Evolutionary conservation across 345 rosid genomes (phyloP).

Genomic region (Pugionium dolabratum): DNA sequence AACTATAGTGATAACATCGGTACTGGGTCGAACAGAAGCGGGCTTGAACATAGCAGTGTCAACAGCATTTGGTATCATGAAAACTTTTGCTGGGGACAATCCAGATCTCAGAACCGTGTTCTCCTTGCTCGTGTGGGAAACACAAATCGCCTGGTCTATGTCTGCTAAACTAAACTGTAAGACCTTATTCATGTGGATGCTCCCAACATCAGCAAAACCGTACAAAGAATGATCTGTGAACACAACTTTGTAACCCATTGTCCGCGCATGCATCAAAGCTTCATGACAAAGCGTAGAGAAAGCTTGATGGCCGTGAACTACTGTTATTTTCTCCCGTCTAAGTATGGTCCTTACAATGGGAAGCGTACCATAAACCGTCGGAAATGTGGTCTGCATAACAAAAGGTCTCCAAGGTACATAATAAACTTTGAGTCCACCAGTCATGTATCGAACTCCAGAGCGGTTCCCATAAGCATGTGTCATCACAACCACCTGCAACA

Average conservation of each 20-base stretch:
- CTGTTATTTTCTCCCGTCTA: slow-evolving; percentile 68
- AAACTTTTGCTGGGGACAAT: slow-evolving; percentile 82
- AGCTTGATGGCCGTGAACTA: slow-evolving; percentile 98
- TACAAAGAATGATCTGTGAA: slow-evolving; percentile 94
- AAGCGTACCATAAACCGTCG: slow-evolving; percentile 77
- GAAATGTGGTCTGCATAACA: slow-evolving; percentile 80
- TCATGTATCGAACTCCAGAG: slow-evolving; percentile 85
- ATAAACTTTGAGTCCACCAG: slow-evolving; percentile 88
- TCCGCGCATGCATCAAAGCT: slow-evolving; percentile 91
- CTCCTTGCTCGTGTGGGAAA: slow-evolving; percentile 96
- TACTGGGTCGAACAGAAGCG: slow-evolving; percentile 53
- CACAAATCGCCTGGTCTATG: slow-evolving; percentile 91
- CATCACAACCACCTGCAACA: slow-evolving; percentile 81
- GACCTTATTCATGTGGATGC: slow-evolving; percentile 96
- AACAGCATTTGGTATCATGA: slow-evolving; percentile 92
- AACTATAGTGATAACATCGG: slow-evolving; percentile 70
- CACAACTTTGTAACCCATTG: slow-evolving; percentile 87
- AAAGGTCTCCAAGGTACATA: slow-evolving; percentile 89
- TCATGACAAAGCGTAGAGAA: slow-evolving; percentile 97
- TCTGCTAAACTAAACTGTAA: slow-evolving; percentile 93
- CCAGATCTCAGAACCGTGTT: slow-evolving; percentile 91
- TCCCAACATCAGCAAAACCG: slow-evolving; percentile 94
- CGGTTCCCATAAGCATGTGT: slow-evolving; percentile 95
- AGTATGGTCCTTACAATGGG: slow-evolving; percentile 83
- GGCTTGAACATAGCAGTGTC: slow-evolving; percentile 98